Conservation (phyloP, 2,329 filamentous ascomycete species). For the Fusarium brachygibbosum region DNA sequence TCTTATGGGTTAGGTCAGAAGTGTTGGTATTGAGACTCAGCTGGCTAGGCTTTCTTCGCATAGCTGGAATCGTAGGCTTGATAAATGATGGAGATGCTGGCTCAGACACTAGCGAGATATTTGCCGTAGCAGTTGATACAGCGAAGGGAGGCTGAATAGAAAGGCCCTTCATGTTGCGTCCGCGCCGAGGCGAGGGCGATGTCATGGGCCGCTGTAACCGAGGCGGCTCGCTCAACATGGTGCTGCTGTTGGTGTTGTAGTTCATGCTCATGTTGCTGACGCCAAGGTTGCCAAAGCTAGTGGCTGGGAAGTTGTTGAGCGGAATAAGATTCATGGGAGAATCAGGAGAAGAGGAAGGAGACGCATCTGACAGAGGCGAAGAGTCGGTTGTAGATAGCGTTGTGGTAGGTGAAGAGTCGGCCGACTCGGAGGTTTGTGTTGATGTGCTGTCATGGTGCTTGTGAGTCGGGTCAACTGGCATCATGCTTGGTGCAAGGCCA, state of each 20-base stretch:
- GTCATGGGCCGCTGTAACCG: constrained; percentile 72
- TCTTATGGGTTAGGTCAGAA: constrained; percentile 64
- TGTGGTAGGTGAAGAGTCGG: constrained; percentile 94
- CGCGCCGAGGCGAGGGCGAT: constrained; percentile 76
- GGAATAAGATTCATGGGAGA: constrained; percentile 83
- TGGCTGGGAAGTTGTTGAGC: constrained; percentile 75
- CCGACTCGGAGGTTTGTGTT: constrained; percentile 83
- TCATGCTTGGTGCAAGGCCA: constrained; percentile 56
- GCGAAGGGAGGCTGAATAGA: constrained; percentile 77
- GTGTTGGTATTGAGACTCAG: constrained; percentile 81
- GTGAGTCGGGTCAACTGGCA: constrained; percentile 67
- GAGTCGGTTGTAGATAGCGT: constrained; percentile 94
- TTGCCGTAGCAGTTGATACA: constrained; percentile 59
- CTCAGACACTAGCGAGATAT: constrained; percentile 69
- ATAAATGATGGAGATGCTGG: constrained; percentile 83
- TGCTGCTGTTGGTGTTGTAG: constrained; percentile 22
- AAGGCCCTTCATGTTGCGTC: constrained; percentile 87
- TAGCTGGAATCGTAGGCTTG: constrained; percentile 79
- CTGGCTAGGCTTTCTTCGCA: constrained; percentile 81
- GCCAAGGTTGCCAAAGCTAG: constrained; percentile 64
- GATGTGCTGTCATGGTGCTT: constrained; percentile 83
- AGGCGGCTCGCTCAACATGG: constrained; percentile 58
- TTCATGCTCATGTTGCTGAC: constrained; percentile 23
- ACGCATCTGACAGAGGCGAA: constrained; percentile 88
- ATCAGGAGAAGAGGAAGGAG: constrained; percentile 91